These are phyloP conservation scores for Stemphylium beticola DNA, from an alignment of 2,329 filamentous ascomycete species.

Conservation along the genomic window DNA sequence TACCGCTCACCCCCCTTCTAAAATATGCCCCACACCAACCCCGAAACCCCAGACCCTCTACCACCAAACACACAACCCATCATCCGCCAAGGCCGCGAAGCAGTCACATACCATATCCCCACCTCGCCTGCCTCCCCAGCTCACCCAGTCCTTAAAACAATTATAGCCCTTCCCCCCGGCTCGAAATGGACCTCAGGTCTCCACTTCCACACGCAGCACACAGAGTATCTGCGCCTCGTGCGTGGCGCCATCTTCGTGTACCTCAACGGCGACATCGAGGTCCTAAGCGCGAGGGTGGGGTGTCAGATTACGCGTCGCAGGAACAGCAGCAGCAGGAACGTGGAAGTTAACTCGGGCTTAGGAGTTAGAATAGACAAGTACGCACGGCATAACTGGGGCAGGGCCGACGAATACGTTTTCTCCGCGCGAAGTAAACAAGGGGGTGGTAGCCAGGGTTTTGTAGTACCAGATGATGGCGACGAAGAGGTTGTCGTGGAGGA, in stretches of 20 bases:
- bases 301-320: constrained; percentile 3
- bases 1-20: rapidly evolving
- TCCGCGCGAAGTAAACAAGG: too few species aligned
- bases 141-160: constrained; percentile 35
- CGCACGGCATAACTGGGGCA: constrained; percentile 57
- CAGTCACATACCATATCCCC: constrained; percentile 49
- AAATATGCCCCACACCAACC: not conserved
- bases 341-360: constrained; percentile 4
- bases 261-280: constrained; percentile 10
- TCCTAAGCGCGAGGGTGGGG: constrained; percentile 17
- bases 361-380: constrained; percentile 48
- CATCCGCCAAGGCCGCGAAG: constrained; percentile 17
- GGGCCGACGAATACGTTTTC: constrained; percentile 35
- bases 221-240: constrained; percentile 55
- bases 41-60: constrained; percentile 6
- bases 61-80: constrained; percentile 20
- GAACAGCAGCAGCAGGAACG: not conserved
- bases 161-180: constrained; percentile 51
- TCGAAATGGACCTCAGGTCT: constrained; percentile 58
- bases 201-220: constrained; percentile 59
- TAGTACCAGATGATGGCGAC: constrained; percentile 15
- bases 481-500: constrained; percentile 54
- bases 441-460: too few species aligned
- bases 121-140: constrained; percentile 22
- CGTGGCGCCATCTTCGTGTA: constrained; percentile 45